These are phyloP conservation scores for Orychophragmus violaceus DNA, from an alignment of 345 rosid species.

Conservation along the genomic window DNA sequence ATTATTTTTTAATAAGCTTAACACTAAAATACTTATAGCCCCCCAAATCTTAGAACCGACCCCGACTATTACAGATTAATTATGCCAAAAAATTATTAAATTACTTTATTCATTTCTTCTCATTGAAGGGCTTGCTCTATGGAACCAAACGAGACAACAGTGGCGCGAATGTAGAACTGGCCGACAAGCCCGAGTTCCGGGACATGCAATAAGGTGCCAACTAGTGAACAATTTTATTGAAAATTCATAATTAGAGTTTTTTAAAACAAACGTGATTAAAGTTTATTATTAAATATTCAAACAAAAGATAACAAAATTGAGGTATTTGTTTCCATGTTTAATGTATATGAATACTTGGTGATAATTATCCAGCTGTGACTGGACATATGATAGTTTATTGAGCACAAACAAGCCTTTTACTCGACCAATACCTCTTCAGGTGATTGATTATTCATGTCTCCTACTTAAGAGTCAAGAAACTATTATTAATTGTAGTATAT, in stretches of 20 bases:
- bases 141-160: slow-evolving; percentile 24
- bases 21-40: too few species aligned
- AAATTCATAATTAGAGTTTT: background rate
- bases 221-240: background rate
- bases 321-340: background rate
- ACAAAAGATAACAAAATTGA: background rate
- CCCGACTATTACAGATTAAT: too few species aligned
- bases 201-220: slow-evolving; percentile 20
- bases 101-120: background rate
- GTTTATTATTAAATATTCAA: background rate
- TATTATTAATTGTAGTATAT: background rate
- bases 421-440: slow-evolving; percentile 25
- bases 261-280: too few species aligned
- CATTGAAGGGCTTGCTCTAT: slow-evolving; percentile 13
- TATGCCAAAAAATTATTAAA: background rate
- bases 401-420: slow-evolving; percentile 25
- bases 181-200: background rate
- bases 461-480: background rate
- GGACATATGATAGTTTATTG: slow-evolving; percentile 20
- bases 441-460: background rate
- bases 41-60: too few species aligned
- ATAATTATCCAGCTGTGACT: slow-evolving; percentile 6
- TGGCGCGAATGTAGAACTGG: slow-evolving; percentile 15
- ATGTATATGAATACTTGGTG: background rate
- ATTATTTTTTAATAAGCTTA: too few species aligned